These are phyloP conservation scores for Tilletia horrida DNA, from an alignment of 1,284 basidiomycete species.

Conservation along the genomic window DNA sequence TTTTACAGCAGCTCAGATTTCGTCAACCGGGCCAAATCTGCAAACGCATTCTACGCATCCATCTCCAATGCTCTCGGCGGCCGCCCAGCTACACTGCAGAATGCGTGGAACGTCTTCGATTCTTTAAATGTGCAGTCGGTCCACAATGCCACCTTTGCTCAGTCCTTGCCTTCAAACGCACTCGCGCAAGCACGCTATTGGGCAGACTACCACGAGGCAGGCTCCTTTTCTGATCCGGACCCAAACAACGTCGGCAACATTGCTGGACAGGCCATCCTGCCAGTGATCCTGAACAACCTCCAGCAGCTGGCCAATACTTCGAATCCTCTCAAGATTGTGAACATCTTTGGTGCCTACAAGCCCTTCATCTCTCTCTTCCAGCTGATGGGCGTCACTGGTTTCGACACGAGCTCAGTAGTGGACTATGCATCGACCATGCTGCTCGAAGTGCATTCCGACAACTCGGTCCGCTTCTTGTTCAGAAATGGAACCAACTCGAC, in stretches of 20 bases:
- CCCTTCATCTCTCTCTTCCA: slow-evolving; percentile 72
- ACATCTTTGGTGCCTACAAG: slow-evolving; percentile 74
- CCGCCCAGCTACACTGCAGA: slow-evolving; percentile 66
- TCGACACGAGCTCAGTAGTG: slow-evolving; percentile 58
- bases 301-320: slow-evolving; percentile 72
- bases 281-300: slow-evolving; percentile 68
- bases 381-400: slow-evolving; percentile 22
- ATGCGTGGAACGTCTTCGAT: slow-evolving; percentile 67
- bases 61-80: slow-evolving; percentile 69
- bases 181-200: slow-evolving; percentile 54
- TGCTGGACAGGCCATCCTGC: slow-evolving; percentile 72
- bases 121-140: slow-evolving; percentile 66
- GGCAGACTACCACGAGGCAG: slow-evolving; percentile 74
- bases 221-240: slow-evolving; percentile 67
- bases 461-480: slow-evolving; percentile 67
- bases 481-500: slow-evolving; percentile 68
- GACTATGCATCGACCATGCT: slow-evolving; percentile 73
- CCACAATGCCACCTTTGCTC: slow-evolving; percentile 57
- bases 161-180: slow-evolving; percentile 28
- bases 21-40: slow-evolving; percentile 61
- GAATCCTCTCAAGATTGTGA: slow-evolving; percentile 71
- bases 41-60: slow-evolving; percentile 66
- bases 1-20: slow-evolving; percentile 58
- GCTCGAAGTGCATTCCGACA: slow-evolving; percentile 39
- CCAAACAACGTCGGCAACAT: slow-evolving; percentile 73